These are phyloP conservation scores for Pinus albicaulis DNA, from an alignment of 75 land plant species.

Conservation along the genomic window DNA sequence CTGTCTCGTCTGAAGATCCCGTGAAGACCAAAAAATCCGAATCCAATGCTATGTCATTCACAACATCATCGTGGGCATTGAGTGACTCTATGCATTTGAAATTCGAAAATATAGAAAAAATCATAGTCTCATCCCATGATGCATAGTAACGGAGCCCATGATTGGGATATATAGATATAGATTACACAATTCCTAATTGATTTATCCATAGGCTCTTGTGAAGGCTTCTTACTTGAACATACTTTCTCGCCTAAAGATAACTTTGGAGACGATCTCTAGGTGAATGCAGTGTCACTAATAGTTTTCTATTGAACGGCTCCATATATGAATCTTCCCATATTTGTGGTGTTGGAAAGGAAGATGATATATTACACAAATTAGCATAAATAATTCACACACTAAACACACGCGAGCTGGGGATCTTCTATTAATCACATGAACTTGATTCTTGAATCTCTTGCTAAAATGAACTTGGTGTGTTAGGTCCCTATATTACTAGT, in stretches of 20 bases:
- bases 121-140: constrained; percentile 60
- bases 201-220: constrained; percentile 23
- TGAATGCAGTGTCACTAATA: constrained; percentile 32
- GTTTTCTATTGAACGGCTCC: constrained; percentile 4
- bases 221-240: constrained; percentile 26
- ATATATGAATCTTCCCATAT: constrained; percentile 29
- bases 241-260: constrained; percentile 12
- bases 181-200: constrained; percentile 20
- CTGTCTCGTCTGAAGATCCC: constrained; percentile 28
- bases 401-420: too few species aligned
- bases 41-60: constrained; percentile 22
- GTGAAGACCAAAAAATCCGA: constrained; percentile 15
- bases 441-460: too few species aligned
- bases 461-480: too few species aligned
- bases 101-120: constrained; percentile 45
- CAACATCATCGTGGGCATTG: constrained; percentile 37
- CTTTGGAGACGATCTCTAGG: constrained; percentile 9
- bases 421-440: too few species aligned
- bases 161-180: constrained; percentile 12
- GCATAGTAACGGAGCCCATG: constrained; percentile 51
- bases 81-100: constrained; percentile 50
- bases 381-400: too few species aligned
- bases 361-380: too few species aligned
- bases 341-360: too few species aligned
- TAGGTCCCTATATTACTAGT: too few species aligned